Evolutionary conservation across 352 stramenopile species (phyloP), one percentile per base, ranked within the genome.

Genomic region (Plasmopara muralis): DNA sequence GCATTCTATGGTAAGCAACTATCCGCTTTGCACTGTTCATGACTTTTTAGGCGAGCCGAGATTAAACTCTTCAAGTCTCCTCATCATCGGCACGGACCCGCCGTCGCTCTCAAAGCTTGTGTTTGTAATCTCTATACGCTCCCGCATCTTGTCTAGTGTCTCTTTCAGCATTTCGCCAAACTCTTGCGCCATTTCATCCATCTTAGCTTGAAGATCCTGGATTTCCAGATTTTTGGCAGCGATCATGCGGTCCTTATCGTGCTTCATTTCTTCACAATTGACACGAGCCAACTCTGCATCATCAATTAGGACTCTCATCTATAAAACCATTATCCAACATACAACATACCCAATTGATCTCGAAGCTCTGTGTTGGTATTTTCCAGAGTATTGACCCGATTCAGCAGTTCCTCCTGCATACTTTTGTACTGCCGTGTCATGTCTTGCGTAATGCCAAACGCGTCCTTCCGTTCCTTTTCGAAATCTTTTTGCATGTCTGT

Each of bases 371-470:
- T 81, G 66, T 97, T 97, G 41, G 84, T 85, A 49, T 93, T 93
- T 61, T 98, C 91, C 20, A 97, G 71, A 29, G 68, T 70, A 53
- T 89, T 89, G 55, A 93, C 77, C 13, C 87, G 79, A 39, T 95
- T 90, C 5, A 96, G 67, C 28, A 96, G 66, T 54, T 96, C 83
- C 43, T 96, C 87, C 57, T 98, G 89, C 92, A 98, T 98, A 53
- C 87, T 94, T 69, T 98, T 98, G 72, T 98, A 98, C 74, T 98
- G 93, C 8, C 95, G 76, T 44, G 93, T 98, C 92, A 98, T 98
- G 61, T 97, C 90, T 46, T 90, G 74, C 33, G 86, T 97, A 50
- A 98, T 97, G 15, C 94, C 93, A 39, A 95, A 94, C 10, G 86
- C 95, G 50, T 95, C 77, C 69, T 69, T 62, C 8, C 87, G 72